Base-by-base conservation (phyloP, 306 rosid species). In the Fragaria vesca region DNA sequence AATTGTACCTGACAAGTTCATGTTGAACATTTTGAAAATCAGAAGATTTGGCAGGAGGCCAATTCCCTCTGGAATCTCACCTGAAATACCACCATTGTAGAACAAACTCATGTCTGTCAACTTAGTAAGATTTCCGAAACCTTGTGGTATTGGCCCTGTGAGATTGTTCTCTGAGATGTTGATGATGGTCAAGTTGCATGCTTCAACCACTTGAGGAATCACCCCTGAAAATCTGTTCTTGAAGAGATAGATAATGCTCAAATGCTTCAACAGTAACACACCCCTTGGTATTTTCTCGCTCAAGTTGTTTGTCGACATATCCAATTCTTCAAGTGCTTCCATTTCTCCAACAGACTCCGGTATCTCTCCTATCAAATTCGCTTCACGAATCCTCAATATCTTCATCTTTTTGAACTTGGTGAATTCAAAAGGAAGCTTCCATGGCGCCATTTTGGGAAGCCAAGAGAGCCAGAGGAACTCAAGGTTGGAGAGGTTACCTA, bases 401-500 rank as follows among this genome's bases (percentile, higher is more conserved):
- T 79, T 89, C 88, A 93, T 74, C 63, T 86, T 93, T 43, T 17
- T 91, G 84, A 89, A 75, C 63, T 76, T 46, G 30, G 89, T 85
- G 73, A 83, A 91, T 17, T 15, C 78, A 8, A 79, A 20, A 6
- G 92, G 91, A 32, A 89, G 12, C 34, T 17, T 60, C 8, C 86
- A 74, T 11, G 89, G 81, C 48, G 17, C 34, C n/a, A 91, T 76
- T 1, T 51, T 0, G 1, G 0, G 3, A 69, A 78, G 84, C 4
- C 20, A n/a, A 9, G 88, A 77, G 74, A 88, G 65, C 5, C 40
- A 9, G 71, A 93, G 77, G 1, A 6, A 2, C 63, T 88, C 85
- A 54, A 93, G 91, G 71, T 89, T 91, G 52, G 81, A 79, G 85
- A 93, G 87, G 69, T 80, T 48, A 7, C 91, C 93, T n/a, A 86